Percentiles rank a stretch among this genome's conserved stretches.
Evolutionary conservation across 192 early-diverging fungal genomes (phyloP).

Genomic region (Podila epigama): DNA sequence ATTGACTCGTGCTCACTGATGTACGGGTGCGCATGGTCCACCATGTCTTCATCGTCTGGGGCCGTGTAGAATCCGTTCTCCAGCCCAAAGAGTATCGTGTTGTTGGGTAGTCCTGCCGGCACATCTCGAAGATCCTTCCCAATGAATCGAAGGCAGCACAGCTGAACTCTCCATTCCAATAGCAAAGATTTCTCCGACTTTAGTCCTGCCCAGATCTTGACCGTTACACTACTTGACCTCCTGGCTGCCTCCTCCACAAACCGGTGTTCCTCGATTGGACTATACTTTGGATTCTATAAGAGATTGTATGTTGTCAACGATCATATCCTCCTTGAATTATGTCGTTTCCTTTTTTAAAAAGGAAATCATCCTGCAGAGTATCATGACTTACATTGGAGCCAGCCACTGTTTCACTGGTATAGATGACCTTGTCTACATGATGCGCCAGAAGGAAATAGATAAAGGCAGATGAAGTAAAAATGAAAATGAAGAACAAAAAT

Average conservation of each 20-base stretch:
- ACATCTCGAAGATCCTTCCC: constrained; percentile 52
- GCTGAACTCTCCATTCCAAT: constrained; percentile 58
- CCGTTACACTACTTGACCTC: constrained; percentile 9
- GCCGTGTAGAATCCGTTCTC: constrained; percentile 58
- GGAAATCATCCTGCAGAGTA: too few species aligned
- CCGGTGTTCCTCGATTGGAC: constrained; percentile 24
- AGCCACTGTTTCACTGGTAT: constrained; percentile 46
- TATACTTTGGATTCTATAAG: constrained; percentile 39
- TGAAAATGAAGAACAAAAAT: not conserved
- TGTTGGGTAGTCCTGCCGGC: constrained; percentile 46
- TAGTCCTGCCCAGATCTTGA: constrained; percentile 35
- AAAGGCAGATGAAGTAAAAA: not conserved
- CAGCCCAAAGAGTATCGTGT: constrained; percentile 55
- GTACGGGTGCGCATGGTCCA: constrained; percentile 8
- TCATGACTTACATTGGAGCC: constrained; percentile 44
- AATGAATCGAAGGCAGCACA: constrained; percentile 50
- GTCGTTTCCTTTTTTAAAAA: too few species aligned
- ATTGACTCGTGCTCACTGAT: not conserved
- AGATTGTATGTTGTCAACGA: too few species aligned
- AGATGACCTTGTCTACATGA: constrained; percentile 35
- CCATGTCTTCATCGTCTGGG: constrained; percentile 50
- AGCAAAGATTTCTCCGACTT: constrained; percentile 26
- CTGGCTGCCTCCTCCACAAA: constrained; percentile 16
- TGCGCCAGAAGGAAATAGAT: not conserved
- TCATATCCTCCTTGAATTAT: too few species aligned